Evolutionary conservation across 2,329 filamentous ascomycete species (phyloP).

Genomic region (Trichocomaceae sp.): DNA sequence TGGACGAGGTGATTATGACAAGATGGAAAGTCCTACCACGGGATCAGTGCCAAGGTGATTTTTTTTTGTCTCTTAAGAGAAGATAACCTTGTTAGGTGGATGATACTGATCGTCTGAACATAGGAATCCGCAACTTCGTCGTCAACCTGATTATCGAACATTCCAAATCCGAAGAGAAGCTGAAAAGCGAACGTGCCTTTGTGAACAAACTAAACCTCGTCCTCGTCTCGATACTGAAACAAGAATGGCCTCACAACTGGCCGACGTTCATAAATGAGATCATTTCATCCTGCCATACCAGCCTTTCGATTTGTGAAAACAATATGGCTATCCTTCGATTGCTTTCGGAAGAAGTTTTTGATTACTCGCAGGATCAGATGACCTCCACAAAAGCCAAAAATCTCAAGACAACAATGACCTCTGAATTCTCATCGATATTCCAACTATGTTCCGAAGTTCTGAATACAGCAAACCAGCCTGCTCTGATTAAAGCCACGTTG

Average conservation of each 20-base stretch:
- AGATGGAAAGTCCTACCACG: slow-evolving; percentile 96
- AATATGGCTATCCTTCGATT: slow-evolving; percentile 98
- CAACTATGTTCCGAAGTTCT: slow-evolving; percentile 94
- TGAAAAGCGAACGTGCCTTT: slow-evolving; percentile 77
- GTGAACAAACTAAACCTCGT: slow-evolving; percentile 98
- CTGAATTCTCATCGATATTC: slow-evolving; percentile 97
- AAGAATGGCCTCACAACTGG: slow-evolving; percentile 99
- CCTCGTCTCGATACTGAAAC: slow-evolving; percentile 93
- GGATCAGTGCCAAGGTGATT: slow-evolving; percentile 82
- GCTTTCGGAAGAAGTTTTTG: slow-evolving; percentile 96
- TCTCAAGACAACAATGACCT: slow-evolving; percentile 96
- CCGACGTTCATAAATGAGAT: slow-evolving; percentile 99
- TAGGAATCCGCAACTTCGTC: slow-evolving; percentile 97
- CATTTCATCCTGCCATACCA: slow-evolving; percentile 90
- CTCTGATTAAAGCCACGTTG: slow-evolving; percentile 89
- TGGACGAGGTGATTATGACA: slow-evolving; percentile 97
- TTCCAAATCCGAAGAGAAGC: slow-evolving; percentile 80
- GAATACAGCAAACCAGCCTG: slow-evolving; percentile 79
- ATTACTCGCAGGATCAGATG: slow-evolving; percentile 98
- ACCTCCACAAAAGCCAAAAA: slow-evolving; percentile 96
- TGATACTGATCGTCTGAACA: background rate
- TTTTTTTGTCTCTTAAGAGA: background rate
- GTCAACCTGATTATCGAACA: slow-evolving; percentile 97
- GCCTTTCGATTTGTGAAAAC: slow-evolving; percentile 96
- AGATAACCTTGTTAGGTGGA: background rate